A percentile compares a stretch with the other conserved stretches of the same genome.
These are phyloP conservation scores for Fusarium sp. DNA, from an alignment of 2,329 filamentous ascomycete genomes.

Conservation along the genomic window DNA sequence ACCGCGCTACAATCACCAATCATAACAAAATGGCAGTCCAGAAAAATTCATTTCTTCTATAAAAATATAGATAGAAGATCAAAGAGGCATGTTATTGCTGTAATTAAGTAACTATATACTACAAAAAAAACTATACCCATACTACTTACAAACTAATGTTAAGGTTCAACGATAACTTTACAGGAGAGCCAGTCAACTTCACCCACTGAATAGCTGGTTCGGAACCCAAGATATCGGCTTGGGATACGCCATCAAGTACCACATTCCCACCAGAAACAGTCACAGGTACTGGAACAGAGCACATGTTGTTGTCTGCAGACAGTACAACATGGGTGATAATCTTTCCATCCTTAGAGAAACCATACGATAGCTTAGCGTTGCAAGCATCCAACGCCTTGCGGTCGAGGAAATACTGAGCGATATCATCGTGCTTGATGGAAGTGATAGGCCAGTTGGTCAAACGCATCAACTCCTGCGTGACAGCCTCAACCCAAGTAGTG, in stretches of 20 bases:
- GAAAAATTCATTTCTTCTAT: too few species aligned
- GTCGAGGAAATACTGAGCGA: conserved; percentile 30
- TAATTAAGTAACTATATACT: too few species aligned
- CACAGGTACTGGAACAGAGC: conserved; percentile 22
- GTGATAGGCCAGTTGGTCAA: conserved; percentile 31
- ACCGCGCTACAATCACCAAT: too few species aligned
- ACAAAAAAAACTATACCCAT: background rate
- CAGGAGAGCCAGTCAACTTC: conserved; percentile 19
- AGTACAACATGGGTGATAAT: conserved; percentile 12
- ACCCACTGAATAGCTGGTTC: conserved; percentile 36
- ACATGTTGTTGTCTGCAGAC: conserved; percentile 20
- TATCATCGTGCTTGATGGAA: conserved; percentile 31
- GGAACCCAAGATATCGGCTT: conserved; percentile 18
- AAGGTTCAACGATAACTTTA: background rate
- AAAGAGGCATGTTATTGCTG: too few species aligned
- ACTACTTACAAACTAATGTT: background rate
- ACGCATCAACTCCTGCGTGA: conserved; percentile 31
- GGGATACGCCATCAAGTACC: background rate
- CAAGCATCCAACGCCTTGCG: conserved; percentile 27
- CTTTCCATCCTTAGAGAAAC: conserved; percentile 16
- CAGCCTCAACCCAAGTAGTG: conserved; percentile 32
- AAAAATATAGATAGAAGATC: too few species aligned
- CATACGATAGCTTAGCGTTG: conserved; percentile 22
- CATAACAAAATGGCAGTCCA: too few species aligned
- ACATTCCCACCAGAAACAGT: conserved; percentile 21